phyloP scores from a whole-genome alignment of 768 basidiomycete genomes.

The Tylopilus cervinicoccineus region DNA sequence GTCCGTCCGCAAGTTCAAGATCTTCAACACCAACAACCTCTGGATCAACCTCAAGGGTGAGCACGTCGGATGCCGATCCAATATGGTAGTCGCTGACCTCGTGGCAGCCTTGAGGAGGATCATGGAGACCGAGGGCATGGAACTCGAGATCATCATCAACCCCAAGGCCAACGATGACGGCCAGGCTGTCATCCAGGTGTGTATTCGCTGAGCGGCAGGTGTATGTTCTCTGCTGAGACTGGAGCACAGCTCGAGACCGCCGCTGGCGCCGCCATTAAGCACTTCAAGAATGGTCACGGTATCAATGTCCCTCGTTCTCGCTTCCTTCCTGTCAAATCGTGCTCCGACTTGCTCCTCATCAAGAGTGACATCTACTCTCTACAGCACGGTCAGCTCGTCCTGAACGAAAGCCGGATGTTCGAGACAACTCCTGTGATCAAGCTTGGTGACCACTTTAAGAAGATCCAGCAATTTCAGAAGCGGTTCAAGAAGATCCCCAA shows the following conservation, averaged over 20 bases:
- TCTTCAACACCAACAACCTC: constrained; percentile 72
- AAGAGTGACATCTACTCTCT: constrained; percentile 69
- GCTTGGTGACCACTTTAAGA: constrained; percentile 76
- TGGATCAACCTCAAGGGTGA: constrained; percentile 51
- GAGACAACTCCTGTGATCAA: constrained; percentile 68
- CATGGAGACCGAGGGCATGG: constrained; percentile 63
- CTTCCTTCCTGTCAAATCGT: constrained; percentile 65
- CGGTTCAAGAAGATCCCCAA: constrained; percentile 74
- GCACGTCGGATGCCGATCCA: constrained; percentile 1
- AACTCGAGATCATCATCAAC: constrained; percentile 80
- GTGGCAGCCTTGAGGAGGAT: constrained; percentile 63
- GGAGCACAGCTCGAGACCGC: constrained; percentile 60
- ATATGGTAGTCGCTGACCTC: constrained; percentile 2
- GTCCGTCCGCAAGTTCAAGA: constrained; percentile 74
- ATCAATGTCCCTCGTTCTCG: constrained; percentile 71
- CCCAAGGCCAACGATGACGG: constrained; percentile 67
- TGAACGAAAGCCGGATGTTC: constrained; percentile 58
- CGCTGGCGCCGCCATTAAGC: constrained; percentile 72
- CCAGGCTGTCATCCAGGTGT: constrained; percentile 61
- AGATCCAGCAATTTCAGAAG: constrained; percentile 67
- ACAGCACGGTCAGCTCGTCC: constrained; percentile 62
- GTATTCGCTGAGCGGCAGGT: not conserved
- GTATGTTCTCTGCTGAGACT: not conserved
- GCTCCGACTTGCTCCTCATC: constrained; percentile 62
- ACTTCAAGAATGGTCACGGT: constrained; percentile 62